A percentile compares a stretch with the other conserved stretches of the same genome.
phyloP scores from a whole-genome alignment of 495 filamentous ascomycete genomes.

The Xylaria castorea region DNA sequence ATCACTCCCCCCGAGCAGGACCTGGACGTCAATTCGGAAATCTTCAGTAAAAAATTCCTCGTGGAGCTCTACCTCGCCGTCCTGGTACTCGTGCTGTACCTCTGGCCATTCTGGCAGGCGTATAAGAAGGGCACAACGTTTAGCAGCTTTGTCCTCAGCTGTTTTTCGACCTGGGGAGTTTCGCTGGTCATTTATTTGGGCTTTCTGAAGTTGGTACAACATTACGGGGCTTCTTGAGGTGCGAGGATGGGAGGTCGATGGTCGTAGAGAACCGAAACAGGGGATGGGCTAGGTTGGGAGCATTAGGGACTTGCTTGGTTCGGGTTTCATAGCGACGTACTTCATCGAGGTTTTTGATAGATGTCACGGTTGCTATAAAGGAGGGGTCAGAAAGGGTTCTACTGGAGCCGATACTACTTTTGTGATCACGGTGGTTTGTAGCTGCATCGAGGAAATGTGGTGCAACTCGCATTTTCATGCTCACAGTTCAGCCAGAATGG shows the following conservation, averaged over 20 bases:
- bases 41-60: not conserved
- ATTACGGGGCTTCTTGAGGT: not conserved
- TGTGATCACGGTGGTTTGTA: not conserved
- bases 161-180: not conserved
- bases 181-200: not conserved
- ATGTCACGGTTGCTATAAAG: not conserved
- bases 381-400: not conserved
- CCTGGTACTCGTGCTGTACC: not conserved
- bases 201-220: not conserved
- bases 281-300: not conserved
- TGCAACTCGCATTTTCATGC: not conserved
- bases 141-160: not conserved
- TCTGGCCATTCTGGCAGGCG: not conserved
- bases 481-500: no score
- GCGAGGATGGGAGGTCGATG: not conserved
- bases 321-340: not conserved
- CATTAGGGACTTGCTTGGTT: not conserved
- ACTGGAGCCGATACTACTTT: not conserved
- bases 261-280: not conserved
- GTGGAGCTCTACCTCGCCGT: not conserved
- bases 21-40: not conserved
- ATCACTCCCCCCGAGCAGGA: not conserved
- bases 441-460: not conserved
- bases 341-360: not conserved
- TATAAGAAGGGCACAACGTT: not conserved